Conservation (phyloP, 1,139 yeast genomes). For the Nakaseomyces bracarensis region DNA sequence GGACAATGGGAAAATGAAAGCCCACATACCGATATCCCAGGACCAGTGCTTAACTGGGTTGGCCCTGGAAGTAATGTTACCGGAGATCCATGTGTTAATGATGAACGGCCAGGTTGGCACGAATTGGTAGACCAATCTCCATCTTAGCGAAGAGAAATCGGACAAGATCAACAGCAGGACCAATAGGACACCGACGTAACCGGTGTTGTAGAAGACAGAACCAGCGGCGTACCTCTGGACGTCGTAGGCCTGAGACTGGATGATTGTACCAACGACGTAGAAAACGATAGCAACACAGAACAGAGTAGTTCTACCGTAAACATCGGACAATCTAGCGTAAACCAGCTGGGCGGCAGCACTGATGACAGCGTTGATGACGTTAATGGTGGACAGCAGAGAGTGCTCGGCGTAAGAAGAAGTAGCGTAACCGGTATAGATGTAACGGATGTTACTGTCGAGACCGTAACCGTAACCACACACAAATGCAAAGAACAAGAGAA, state of each 20-base stretch:
- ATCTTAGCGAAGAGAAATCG: conserved; percentile 56
- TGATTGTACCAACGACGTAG: conserved; percentile 57
- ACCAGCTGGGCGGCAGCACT: conserved; percentile 69
- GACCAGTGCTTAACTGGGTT: conserved; percentile 42
- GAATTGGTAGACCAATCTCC: conserved; percentile 55
- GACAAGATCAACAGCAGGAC: conserved; percentile 49
- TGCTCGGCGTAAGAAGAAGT: conserved; percentile 47
- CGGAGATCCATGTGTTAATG: conserved; percentile 65
- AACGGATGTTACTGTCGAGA: conserved; percentile 47
- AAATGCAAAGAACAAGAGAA: conserved; percentile 42
- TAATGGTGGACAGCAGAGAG: conserved; percentile 54
- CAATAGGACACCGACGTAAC: conserved; percentile 54
- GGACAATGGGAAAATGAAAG: conserved; percentile 54
- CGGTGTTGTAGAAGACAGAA: conserved; percentile 56
- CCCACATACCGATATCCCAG: conserved; percentile 71
- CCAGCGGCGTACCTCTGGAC: conserved; percentile 62
- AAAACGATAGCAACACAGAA: conserved; percentile 45
- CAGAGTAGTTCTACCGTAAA: conserved; percentile 57
- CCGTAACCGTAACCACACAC: conserved; percentile 56
- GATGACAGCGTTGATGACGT: conserved; percentile 51
- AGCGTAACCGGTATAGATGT: conserved; percentile 44
- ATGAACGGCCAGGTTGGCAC: conserved; percentile 61
- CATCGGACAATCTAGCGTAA: conserved; percentile 58
- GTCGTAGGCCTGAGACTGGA: conserved; percentile 53
- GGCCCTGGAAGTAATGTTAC: conserved; percentile 38